These are phyloP conservation scores for Russula ochroleuca DNA, from an alignment of 768 basidiomycete species.

Conservation along the genomic window DNA sequence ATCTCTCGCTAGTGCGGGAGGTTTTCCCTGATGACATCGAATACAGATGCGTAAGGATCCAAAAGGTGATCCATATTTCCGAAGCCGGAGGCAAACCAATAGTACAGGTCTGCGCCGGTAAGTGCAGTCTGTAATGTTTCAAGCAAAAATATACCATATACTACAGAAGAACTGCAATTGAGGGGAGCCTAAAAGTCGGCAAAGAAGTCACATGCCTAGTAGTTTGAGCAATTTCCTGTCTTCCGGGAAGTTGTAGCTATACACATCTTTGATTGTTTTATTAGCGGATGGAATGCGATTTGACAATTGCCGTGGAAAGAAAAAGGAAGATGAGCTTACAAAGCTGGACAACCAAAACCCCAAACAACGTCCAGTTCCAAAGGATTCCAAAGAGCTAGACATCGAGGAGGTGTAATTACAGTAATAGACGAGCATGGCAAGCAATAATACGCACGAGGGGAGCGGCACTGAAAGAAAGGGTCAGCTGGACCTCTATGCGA, in stretches of 20 bases:
- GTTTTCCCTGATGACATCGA: too few relatives aligned
- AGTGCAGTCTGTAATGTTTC: conserved; percentile 15
- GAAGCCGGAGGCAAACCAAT: conserved; percentile 21
- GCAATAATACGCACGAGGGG: conserved; percentile 2
- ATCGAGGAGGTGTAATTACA: not conserved
- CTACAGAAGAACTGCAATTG: not conserved
- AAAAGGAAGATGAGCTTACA: not conserved
- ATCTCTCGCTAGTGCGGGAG: too few relatives aligned
- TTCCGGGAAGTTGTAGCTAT: conserved; percentile 13
- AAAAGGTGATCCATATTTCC: conserved; percentile 12
- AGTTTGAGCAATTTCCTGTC: conserved; percentile 8
- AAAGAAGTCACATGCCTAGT: not conserved
- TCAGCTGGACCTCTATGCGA: not conserved
- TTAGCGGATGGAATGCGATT: not conserved
- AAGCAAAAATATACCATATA: conserved; percentile 4
- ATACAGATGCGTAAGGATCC: not conserved
- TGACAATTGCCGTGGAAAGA: not conserved
- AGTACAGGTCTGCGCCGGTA: conserved; percentile 7
- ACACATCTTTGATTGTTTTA: conserved; percentile 8
- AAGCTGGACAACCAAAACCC: conserved; percentile 9
- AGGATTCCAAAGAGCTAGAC: conserved; percentile 13
- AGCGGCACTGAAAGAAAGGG: not conserved
- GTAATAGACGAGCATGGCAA: not conserved
- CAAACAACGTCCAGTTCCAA: conserved; percentile 19
- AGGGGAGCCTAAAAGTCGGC: not conserved